Conservation (phyloP, 768 basidiomycete species). For the Pisolithus orientalis region DNA sequence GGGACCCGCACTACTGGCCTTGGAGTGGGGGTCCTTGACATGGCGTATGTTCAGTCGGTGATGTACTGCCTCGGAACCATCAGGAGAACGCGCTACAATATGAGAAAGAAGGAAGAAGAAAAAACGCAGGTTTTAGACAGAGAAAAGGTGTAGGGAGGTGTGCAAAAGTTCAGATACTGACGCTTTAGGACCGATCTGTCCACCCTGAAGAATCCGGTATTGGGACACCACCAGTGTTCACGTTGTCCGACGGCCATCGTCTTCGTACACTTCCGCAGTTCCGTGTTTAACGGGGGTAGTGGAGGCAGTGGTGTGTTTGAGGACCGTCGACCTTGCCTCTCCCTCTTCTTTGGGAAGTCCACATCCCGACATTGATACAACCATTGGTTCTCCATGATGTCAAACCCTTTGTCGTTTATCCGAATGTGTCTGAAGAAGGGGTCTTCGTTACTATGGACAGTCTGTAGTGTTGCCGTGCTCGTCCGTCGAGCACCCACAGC, state of each 20-base stretch:
- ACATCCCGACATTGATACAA: slow-evolving; percentile 50
- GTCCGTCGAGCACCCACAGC: slow-evolving; percentile 17
- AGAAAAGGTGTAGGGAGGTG: slow-evolving; percentile 14
- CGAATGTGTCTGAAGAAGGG: slow-evolving; percentile 33
- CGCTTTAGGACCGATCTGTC: slow-evolving; percentile 34
- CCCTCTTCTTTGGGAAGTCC: slow-evolving; percentile 20
- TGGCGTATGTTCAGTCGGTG: slow-evolving; percentile 63
- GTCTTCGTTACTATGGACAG: slow-evolving; percentile 28
- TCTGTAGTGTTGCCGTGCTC: slow-evolving; percentile 28
- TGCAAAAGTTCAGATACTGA: slow-evolving; percentile 11
- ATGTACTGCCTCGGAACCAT: slow-evolving; percentile 53
- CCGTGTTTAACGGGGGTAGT: slow-evolving; percentile 4
- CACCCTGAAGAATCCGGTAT: slow-evolving; percentile 61
- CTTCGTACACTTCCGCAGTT: slow-evolving; percentile 9
- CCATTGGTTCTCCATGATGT: slow-evolving; percentile 44
- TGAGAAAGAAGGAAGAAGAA: neutral
- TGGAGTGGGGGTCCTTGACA: slow-evolving; percentile 43
- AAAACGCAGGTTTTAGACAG: neutral
- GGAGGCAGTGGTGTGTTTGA: slow-evolving; percentile 4
- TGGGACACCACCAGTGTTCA: slow-evolving; percentile 63
- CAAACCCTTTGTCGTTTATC: slow-evolving; percentile 38
- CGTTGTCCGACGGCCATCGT: slow-evolving; percentile 27
- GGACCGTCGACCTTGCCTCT: slow-evolving; percentile 15
- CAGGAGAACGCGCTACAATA: slow-evolving; percentile 31
- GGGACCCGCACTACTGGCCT: slow-evolving; percentile 45